A percentile compares a stretch with the other conserved stretches of the same genome.
Conservation (phyloP, 2,329 filamentous ascomycete species). For the Trichoderma sp. region DNA sequence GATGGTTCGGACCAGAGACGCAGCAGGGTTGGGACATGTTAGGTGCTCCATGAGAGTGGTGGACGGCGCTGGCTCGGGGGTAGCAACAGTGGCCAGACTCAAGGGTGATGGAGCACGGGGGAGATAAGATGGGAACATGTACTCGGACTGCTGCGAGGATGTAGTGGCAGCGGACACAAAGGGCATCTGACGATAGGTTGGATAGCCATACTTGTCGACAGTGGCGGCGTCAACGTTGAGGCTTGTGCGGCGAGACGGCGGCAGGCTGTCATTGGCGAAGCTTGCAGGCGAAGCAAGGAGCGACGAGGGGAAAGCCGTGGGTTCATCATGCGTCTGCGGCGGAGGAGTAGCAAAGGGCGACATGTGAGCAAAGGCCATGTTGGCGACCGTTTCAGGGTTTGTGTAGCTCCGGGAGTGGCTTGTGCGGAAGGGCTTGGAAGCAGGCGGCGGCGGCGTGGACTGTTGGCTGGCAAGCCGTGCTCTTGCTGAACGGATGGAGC, state of each 20-base stretch:
- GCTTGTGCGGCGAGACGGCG: conserved; percentile 52
- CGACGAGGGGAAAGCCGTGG: conserved; percentile 37
- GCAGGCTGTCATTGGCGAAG: conserved; percentile 43
- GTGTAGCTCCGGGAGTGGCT: conserved; percentile 58
- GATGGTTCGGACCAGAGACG: conserved; percentile 75
- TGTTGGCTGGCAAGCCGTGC: conserved; percentile 15
- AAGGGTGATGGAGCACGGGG: conserved; percentile 47
- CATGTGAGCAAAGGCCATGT: conserved; percentile 36
- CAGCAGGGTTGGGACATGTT: conserved; percentile 73
- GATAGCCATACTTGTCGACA: conserved; percentile 71
- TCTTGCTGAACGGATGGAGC: conserved; percentile 12
- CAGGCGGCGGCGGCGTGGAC: conserved; percentile 29
- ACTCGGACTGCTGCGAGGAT: conserved; percentile 30
- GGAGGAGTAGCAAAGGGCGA: conserved; percentile 36
- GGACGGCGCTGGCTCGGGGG: conserved; percentile 47
- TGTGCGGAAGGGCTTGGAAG: conserved; percentile 36
- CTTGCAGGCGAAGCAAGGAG: conserved; percentile 66
- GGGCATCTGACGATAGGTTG: conserved; percentile 77
- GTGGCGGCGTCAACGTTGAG: conserved; percentile 64
- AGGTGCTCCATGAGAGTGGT: conserved; percentile 78
- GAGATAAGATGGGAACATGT: conserved; percentile 44
- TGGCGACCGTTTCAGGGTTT: conserved; percentile 54
- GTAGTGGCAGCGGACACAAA: conserved; percentile 30
- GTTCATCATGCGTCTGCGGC: conserved; percentile 22
- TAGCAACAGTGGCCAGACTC: conserved; percentile 34